Base-by-base conservation (phyloP, 164 flowering plant genomes). In the Nymphaea thermarum region DNA sequence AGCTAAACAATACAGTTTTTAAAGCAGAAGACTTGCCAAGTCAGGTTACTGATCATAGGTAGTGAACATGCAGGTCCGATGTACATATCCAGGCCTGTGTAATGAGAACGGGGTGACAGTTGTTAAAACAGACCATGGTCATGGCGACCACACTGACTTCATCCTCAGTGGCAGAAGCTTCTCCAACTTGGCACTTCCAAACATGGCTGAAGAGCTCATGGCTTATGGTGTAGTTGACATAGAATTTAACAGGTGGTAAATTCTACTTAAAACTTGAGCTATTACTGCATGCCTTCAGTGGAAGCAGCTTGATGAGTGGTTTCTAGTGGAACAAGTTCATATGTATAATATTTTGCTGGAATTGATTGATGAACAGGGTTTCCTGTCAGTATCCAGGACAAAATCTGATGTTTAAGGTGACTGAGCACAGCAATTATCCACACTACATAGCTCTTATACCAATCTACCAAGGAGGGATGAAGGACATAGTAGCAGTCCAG, bases 91-190 rank as follows among this genome's bases (percentile, higher is more conserved):
- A 8, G 44, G 74, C 3, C 77, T 80, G 18, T 93, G 98, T 80
- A 74, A 62, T 4, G 80, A 80, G 0, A 79, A 82, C 42, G 97
- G 98, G 18, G 80, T 75, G 74, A 80, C 68, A 47, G 72, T 87
- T 4, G 88, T 87, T 72, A 94, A 80, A 70, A 91, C 96, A 0
- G 97, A 91, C 77, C 79, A 84, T 4, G 98, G 98, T 2, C 86
- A 78, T 62, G 96, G 98, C 15, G 91, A 85, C 79, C 7, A 65
- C 63, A 86, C 97, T 0, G 97, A 93, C 80, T 89, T 93, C 81
- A 83, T 93, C 69, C 84, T 93, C 12, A 89, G 89, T 68, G 57
- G 77, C 3, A 73, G 82, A 0, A 97, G 86, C 63, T 93, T 77
- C 69, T 42, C 81, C 4, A 77, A 71, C 43, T 45, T 93, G 77